Conservation (phyloP, 106 monocot genomes). For the Dioscorea dumetorum region DNA sequence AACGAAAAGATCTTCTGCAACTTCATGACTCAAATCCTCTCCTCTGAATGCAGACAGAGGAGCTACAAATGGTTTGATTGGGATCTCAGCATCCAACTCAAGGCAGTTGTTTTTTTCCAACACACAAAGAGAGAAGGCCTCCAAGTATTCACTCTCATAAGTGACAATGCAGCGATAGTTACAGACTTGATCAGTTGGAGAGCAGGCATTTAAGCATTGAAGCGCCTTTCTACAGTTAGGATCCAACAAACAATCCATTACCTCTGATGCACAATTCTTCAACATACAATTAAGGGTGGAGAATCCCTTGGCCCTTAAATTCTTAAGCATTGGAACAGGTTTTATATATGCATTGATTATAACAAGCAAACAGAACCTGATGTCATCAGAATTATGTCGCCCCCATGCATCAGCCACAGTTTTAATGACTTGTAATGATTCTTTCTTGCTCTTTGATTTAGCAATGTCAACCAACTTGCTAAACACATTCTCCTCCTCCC, state of each 20-base stretch:
- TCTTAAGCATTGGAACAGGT: constrained; percentile 66
- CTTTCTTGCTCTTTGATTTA: constrained; percentile 12
- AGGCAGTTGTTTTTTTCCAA: constrained; percentile 91
- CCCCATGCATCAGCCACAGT: constrained; percentile 79
- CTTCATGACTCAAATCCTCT: constrained; percentile 58
- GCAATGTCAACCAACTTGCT: constrained; percentile 14
- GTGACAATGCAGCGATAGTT: constrained; percentile 87
- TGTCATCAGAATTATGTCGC: constrained; percentile 83
- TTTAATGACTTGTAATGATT: constrained; percentile 38
- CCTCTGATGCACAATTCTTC: constrained; percentile 70
- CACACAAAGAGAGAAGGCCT: constrained; percentile 92
- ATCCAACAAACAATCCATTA: constrained; percentile 86
- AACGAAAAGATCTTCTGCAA: constrained; percentile 88
- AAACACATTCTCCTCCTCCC: constrained; percentile 27
- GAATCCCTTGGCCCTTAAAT: constrained; percentile 78
- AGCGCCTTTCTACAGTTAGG: constrained; percentile 85
- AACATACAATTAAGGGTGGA: constrained; percentile 87
- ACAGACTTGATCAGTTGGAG: constrained; percentile 90
- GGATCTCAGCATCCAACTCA: constrained; percentile 66
- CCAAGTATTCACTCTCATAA: constrained; percentile 74
- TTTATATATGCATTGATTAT: constrained; percentile 79
- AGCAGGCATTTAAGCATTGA: constrained; percentile 76
- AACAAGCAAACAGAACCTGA: constrained; percentile 82
- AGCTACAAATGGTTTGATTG: constrained; percentile 53
- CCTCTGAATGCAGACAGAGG: constrained; percentile 58